These are phyloP conservation scores for Rubroboletus satanas DNA, from an alignment of 768 basidiomycete genomes.

Conservation along the genomic window DNA sequence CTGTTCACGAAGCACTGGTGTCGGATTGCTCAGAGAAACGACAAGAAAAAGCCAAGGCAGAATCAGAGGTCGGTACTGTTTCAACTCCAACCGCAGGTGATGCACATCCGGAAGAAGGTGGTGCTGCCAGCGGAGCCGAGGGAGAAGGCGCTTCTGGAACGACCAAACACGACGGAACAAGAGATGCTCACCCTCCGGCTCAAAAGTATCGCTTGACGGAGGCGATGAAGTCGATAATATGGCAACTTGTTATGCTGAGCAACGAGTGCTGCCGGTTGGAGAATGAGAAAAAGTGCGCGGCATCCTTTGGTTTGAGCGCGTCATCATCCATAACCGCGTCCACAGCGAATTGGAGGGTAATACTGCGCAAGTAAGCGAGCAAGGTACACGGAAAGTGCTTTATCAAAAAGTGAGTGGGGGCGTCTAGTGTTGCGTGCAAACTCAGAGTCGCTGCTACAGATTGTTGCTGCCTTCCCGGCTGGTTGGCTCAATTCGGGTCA, in stretches of 20 bases:
- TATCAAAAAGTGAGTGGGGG: constrained; percentile 63
- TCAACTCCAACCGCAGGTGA: constrained; percentile 30
- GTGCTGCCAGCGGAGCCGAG: constrained; percentile 24
- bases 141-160: constrained; percentile 19
- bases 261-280: constrained; percentile 74
- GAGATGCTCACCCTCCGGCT: constrained; percentile 56
- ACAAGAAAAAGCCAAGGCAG: constrained; percentile 52
- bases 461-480: constrained; percentile 75
- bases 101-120: constrained; percentile 31
- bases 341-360: constrained; percentile 57
- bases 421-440: neutral
- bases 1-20: neutral
- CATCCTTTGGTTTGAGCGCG: neutral
- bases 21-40: constrained; percentile 38
- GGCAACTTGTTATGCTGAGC: constrained; percentile 76
- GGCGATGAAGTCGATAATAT: constrained; percentile 72
- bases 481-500: constrained; percentile 86
- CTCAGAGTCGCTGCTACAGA: constrained; percentile 35
- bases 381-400: constrained; percentile 71
- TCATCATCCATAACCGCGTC: constrained; percentile 7
- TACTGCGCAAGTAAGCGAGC: constrained; percentile 72
- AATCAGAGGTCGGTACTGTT: constrained; percentile 29
- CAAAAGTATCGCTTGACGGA: constrained; percentile 81
- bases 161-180: constrained; percentile 31
- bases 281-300: constrained; percentile 58